These are phyloP conservation scores for Aspergillus leporis DNA, from an alignment of 495 filamentous ascomycete genomes.

Conservation along the genomic window DNA sequence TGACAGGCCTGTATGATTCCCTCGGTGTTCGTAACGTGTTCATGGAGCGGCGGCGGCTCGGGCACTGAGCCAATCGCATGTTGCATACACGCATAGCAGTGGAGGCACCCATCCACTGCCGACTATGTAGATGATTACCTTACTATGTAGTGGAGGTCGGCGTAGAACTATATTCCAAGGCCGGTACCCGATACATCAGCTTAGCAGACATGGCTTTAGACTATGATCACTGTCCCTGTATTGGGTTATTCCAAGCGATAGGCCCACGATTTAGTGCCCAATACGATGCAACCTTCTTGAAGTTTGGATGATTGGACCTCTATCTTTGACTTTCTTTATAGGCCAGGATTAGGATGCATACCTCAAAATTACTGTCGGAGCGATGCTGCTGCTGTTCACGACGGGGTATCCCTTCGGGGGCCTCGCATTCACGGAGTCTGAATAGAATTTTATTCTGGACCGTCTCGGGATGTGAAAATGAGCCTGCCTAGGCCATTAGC, in stretches of 20 bases:
- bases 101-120: not conserved
- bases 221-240: too few relatives aligned
- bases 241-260: too few relatives aligned
- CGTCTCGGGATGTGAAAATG: not conserved
- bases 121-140: not conserved
- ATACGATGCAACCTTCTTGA: too few relatives aligned
- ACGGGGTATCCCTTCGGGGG: too few relatives aligned
- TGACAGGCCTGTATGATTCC: not conserved
- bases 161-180: not conserved
- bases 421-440: not conserved
- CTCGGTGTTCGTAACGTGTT: constrained; percentile 1
- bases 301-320: too few relatives aligned
- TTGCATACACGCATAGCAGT: not conserved
- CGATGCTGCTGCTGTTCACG: too few relatives aligned
- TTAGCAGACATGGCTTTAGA: not conserved
- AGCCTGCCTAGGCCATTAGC: not conserved
- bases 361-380: too few relatives aligned
- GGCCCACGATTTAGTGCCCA: too few relatives aligned
- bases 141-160: not conserved
- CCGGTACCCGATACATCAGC: not conserved
- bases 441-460: not conserved
- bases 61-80: not conserved
- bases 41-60: not conserved
- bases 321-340: too few relatives aligned
- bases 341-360: too few relatives aligned